These are phyloP conservation scores for Cyberlindnera euphorbiiphila DNA, from an alignment of 805 yeast genomes.

Conservation along the genomic window DNA sequence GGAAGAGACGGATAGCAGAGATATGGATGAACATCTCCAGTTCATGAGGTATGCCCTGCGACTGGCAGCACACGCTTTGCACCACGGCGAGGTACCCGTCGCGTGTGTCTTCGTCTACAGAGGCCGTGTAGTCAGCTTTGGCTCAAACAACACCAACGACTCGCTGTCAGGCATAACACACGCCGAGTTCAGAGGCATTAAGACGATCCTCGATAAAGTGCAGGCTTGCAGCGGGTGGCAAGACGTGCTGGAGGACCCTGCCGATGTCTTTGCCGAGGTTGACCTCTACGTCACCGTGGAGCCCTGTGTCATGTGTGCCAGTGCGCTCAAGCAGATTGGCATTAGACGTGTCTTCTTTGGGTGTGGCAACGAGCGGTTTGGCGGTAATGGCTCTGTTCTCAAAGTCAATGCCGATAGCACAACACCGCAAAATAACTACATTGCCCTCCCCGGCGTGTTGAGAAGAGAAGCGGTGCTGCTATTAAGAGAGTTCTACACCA, in stretches of 20 bases:
- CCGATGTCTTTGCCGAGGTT: conserved; percentile 46
- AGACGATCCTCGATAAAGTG: conserved; percentile 39
- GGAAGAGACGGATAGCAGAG: not conserved
- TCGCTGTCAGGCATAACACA: conserved; percentile 86
- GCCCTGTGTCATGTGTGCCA: conserved; percentile 98
- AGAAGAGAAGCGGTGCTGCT: conserved; percentile 80
- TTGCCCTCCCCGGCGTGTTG: conserved; percentile 70
- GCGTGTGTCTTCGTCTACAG: conserved; percentile 68
- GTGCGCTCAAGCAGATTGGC: conserved; percentile 78
- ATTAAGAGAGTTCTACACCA: conserved; percentile 77
- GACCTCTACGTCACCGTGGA: conserved; percentile 91
- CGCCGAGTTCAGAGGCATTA: conserved; percentile 87
- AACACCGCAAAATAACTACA: conserved; percentile 34
- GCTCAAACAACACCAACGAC: conserved; percentile 83
- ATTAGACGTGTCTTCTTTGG: conserved; percentile 79
- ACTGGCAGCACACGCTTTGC: conserved; percentile 62
- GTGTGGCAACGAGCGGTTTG: conserved; percentile 92
- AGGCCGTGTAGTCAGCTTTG: conserved; percentile 58
- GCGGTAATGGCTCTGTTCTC: conserved; percentile 91
- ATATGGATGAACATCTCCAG: conserved; percentile 19
- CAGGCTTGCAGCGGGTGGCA: conserved; percentile 21
- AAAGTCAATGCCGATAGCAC: conserved; percentile 47
- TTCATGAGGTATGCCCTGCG: conserved; percentile 50
- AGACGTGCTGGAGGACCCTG: conserved; percentile 23
- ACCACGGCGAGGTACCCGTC: conserved; percentile 76